Base-by-base conservation (phyloP, 306 rosid genomes). In the Cicer bijugum region DNA sequence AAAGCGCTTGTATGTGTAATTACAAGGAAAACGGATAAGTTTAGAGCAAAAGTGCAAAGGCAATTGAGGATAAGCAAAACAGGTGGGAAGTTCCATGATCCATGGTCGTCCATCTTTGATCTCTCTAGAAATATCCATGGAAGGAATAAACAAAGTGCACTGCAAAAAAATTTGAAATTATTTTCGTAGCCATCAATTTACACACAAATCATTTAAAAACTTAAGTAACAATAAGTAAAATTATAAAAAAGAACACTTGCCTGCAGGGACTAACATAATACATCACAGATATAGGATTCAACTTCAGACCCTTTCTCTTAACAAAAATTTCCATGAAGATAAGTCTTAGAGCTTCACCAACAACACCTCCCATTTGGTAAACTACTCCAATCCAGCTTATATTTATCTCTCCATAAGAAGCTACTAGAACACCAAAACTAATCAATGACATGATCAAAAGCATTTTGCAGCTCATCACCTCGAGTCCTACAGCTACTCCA, bases 241-340 rank as follows among this genome's bases (percentile, higher is more conserved):
- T 65, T 67, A 58, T 69, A 38, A 59, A 72, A 20, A 12, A 65
- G 44, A 79, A 52, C 53, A 66, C 73, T 73, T 88, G 82, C 98
- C 98, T 94, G 97, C 95, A 94, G 19, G 99, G 99, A 86, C 99
- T 94, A 80, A 94, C 97, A 71, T 94, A 94, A 82, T 88, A 94
- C 99, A 94, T 91, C 76, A 94, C 85, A 7, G 99, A 91, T 72
- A 94, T 79, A 51, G 99, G 97, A 73, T 91, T 94, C 80, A 94
- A 80, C 81, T 90, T 94, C 63, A 94, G 96, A 82, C 99, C 99
- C 82, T 91, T 94, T 79, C 88, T 87, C 82, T 94, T 94, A 71
- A 94, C 99, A 59, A 94, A 85, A 82, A 94, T 94, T 86, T 94
- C 99, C 99, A 94, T 90, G 84, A 94, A 94, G 76, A 94, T 94